Evolutionary conservation across 164 flowering plant genomes (phyloP), one percentile per base, ranked within the genome.

Genomic region (Piper longum): DNA sequence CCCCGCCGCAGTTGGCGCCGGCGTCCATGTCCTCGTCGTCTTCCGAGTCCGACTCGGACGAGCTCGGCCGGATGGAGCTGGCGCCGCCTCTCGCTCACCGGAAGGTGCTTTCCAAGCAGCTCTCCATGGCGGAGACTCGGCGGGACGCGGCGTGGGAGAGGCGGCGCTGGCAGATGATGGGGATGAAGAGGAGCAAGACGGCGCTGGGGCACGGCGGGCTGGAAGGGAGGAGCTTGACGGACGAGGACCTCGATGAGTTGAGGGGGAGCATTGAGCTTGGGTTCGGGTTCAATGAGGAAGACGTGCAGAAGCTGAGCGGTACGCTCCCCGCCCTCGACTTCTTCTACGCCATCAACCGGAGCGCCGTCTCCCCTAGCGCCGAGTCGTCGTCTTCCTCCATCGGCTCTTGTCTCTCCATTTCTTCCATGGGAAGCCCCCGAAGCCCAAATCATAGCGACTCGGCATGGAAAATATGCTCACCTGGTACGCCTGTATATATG

Each of bases 271-370:
- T 91, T 26, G 98, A 91, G 73, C 77, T 91, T 4, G 98, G 98
- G 1, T 91, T 91, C 36, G 91, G 90, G 36, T 89, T 89, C 75
- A 80, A 80, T 4, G 91, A 88, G 63, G 87, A 87, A 63, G 79
- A 73, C 0, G 92, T 90, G 4, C 92, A 84, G 41, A 63, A 62
- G 16, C 77, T 91, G 4, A 80, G 87, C 68, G 72, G 71, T 40
- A 91, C 96, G 0, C 73, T 91, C 64, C 98, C 98, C 0, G 98
- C 98, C 4, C 78, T 91, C 7, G 98, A 89, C 62, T 83, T 89
- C 40, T 89, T 85, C 43, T 91, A 85, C 54, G 90, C 95, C 0
- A 93, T 91, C 8, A 86, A 83, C 40, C 77, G 96, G 14, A 48
- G 52, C 52, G 14, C 52, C 52, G 11, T 48, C 52, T 48, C 52